Conservation (phyloP, 1,139 yeast genomes). For the Pichia sp. region DNA sequence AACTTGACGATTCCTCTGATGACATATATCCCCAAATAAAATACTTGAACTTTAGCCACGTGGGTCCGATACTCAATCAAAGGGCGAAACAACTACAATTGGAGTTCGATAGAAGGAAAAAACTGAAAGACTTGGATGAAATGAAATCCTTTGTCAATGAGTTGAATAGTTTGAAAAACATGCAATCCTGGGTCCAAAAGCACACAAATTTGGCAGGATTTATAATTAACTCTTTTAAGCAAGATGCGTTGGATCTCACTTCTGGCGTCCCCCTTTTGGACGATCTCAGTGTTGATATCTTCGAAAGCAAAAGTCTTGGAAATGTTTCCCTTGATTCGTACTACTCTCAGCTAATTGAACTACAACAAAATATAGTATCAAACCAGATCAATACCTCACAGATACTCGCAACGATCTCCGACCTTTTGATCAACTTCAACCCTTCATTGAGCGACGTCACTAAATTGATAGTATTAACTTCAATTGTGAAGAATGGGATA, state of each 20-base stretch:
- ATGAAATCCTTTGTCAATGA: conserved; percentile 70
- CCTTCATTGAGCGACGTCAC: conserved; percentile 42
- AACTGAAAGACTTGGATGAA: conserved; percentile 57
- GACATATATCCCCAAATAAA: conserved; percentile 42
- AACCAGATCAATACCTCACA: conserved; percentile 41
- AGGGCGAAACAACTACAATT: conserved; percentile 69
- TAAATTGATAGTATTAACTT: conserved; percentile 49
- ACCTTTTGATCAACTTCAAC: conserved; percentile 42
- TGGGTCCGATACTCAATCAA: conserved; percentile 67
- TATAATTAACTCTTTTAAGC: conserved; percentile 49
- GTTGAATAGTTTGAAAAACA: conserved; percentile 60
- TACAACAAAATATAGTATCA: conserved; percentile 70
- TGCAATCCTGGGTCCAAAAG: conserved; percentile 64
- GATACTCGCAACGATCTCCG: conserved; percentile 1
- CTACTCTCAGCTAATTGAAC: conserved; percentile 55
- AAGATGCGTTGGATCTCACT: background rate
- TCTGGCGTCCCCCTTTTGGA: conserved; percentile 26
- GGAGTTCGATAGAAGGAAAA: conserved; percentile 61
- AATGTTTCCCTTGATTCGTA: conserved; percentile 21
- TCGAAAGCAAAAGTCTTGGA: background rate
- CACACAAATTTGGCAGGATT: conserved; percentile 77
- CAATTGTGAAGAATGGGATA: conserved; percentile 61
- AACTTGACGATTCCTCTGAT: conserved; percentile 24
- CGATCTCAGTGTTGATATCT: background rate
- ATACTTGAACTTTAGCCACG: conserved; percentile 71